These are phyloP conservation scores for Hirsutella thompsonii DNA, from an alignment of 2,329 filamentous ascomycete species.

Conservation along the genomic window DNA sequence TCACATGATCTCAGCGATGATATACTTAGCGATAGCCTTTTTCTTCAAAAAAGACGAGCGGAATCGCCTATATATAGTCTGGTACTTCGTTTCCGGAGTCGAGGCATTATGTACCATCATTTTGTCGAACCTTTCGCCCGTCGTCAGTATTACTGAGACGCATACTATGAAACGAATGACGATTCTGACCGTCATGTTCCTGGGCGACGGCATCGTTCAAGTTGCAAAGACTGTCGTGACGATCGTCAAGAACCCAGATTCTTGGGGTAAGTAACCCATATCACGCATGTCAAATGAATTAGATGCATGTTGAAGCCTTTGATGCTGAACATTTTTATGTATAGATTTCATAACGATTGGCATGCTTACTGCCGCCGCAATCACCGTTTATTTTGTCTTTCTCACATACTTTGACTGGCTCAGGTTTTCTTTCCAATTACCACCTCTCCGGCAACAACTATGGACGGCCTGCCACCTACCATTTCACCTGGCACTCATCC, in stretches of 20 bases:
- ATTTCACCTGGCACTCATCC: slow-evolving; percentile 48
- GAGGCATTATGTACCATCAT: slow-evolving; percentile 42
- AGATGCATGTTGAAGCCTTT: not conserved
- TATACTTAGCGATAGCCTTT: slow-evolving; percentile 29
- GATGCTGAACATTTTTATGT: no score
- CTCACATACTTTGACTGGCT: slow-evolving; percentile 47
- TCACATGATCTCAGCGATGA: slow-evolving; percentile 19
- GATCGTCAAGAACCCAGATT: slow-evolving; percentile 26
- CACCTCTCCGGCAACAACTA: slow-evolving; percentile 43
- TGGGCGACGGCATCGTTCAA: slow-evolving; percentile 55
- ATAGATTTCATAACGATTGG: slow-evolving; percentile 25
- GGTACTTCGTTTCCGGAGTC: slow-evolving; percentile 40
- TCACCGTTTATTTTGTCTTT: slow-evolving; percentile 30
- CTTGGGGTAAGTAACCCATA: slow-evolving; percentile 21
- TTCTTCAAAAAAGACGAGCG: slow-evolving; percentile 17
- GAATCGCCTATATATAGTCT: slow-evolving; percentile 22
- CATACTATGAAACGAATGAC: slow-evolving; percentile 52
- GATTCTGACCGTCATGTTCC: slow-evolving; percentile 51
- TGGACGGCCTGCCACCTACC: slow-evolving; percentile 48
- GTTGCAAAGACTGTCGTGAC: slow-evolving; percentile 37
- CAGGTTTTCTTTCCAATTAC: slow-evolving; percentile 42
- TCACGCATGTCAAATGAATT: slow-evolving; percentile 1
- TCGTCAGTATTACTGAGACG: slow-evolving; percentile 47
- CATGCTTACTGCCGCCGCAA: slow-evolving; percentile 22
- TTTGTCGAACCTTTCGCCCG: slow-evolving; percentile 39